Evolutionary conservation across 1,284 basidiomycete genomes (phyloP), one percentile per base, ranked within the genome.

Genomic region (Cystobasidium pallidum): DNA sequence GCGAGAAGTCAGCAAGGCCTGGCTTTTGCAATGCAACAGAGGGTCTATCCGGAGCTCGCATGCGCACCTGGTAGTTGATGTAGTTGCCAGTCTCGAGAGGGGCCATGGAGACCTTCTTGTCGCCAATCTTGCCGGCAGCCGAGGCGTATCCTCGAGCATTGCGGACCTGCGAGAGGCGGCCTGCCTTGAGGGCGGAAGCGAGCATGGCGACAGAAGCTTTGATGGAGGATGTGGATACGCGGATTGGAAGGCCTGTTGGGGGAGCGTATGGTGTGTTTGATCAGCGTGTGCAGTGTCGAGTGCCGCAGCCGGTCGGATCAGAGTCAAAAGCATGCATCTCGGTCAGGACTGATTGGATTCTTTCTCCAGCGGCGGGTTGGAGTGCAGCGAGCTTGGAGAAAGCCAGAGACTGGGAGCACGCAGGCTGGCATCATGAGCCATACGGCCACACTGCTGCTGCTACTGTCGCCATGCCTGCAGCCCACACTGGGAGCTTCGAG

Each of bases 41-140:
- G 51, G 45, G 8, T 28, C 59, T 21, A n/a, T n/a, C n/a, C n/a
- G n/a, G n/a, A n/a, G n/a, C n/a, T n/a, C n/a, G n/a, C n/a, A 28
- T 3, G 24, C 49, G n/a, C 54, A 77, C 73, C 74, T 79, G 94
- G 83, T 97, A 97, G 88, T 97, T 96, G 84, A 97, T 94, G 82
- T 86, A 95, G 75, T 87, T 76, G 72, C 87, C 88, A 80, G 89
- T 88, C 83, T 95, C 92, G 76, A 93, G 86, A 75, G 89, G 84
- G 64, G 91, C 92, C 92, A 96, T 95, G 78, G 90, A 84, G 70
- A 96, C 93, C 85, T 94, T 93, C 76, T 89, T 93, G 81, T 92
- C 91, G 75, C 92, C 92, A 78, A 95, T 94, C 77, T 88, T 85
- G 65, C 87, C 85, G 21, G 87, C 85, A 78, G 86, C 88, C 77